Evolutionary conservation across 441 rosid genomes (phyloP).

Genomic region (Iberis amara): DNA sequence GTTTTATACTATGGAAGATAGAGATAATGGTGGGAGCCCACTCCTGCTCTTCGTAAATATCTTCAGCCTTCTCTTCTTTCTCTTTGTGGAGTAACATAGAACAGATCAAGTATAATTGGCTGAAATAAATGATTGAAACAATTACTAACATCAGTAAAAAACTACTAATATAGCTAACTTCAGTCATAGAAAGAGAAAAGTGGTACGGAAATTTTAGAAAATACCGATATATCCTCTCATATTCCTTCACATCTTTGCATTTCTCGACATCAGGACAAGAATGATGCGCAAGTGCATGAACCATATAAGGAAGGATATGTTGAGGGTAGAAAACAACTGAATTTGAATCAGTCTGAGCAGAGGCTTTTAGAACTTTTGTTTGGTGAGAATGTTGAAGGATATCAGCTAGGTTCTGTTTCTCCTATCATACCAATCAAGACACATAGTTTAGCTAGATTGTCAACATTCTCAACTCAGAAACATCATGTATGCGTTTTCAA

Average conservation of each 20-base stretch:
- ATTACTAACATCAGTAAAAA: too few species aligned
- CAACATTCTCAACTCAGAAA: conserved; percentile 12
- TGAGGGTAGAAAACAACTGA: conserved; percentile 56
- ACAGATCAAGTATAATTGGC: conserved; percentile 68
- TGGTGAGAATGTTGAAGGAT: conserved; percentile 82
- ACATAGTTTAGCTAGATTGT: conserved; percentile 18
- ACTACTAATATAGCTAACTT: conserved; percentile 3
- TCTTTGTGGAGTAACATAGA: conserved; percentile 77
- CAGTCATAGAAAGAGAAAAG: conserved; percentile 8
- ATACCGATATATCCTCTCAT: conserved; percentile 78
- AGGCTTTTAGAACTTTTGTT: conserved; percentile 70
- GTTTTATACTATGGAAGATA: conserved; percentile 61
- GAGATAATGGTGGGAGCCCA: conserved; percentile 46
- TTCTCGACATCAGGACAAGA: conserved; percentile 78
- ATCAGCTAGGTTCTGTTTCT: conserved; percentile 78
- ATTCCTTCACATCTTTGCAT: conserved; percentile 83
- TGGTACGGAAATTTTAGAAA: conserved; percentile 2
- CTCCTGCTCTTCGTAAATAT: conserved; percentile 54
- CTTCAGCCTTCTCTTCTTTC: conserved; percentile 77
- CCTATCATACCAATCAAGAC: conserved; percentile 51
- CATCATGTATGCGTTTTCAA: conserved; percentile 9
- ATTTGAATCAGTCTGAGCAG: conserved; percentile 67
- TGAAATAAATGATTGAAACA: conserved; percentile 31
- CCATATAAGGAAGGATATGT: conserved; percentile 61
- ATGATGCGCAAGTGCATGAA: conserved; percentile 87